Evolutionary conservation across 2,329 filamentous ascomycete genomes (phyloP).

Genomic region (Trichoderma koningii): DNA sequence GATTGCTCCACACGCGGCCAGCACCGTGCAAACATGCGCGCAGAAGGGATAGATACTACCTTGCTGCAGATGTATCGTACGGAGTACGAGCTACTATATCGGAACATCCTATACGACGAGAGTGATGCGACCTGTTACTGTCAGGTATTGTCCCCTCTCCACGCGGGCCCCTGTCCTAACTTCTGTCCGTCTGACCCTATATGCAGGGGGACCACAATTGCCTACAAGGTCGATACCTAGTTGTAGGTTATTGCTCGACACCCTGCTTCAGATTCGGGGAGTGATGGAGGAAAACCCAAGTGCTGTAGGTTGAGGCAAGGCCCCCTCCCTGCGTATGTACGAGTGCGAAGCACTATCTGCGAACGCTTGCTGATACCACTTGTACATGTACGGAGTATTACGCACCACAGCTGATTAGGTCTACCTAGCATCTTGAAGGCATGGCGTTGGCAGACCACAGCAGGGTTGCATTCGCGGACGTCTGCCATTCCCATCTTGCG

Average conservation of each 20-base stretch:
- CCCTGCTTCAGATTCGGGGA: too few species aligned
- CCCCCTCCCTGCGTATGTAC: too few species aligned
- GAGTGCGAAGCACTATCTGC: background rate
- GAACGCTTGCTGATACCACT: background rate
- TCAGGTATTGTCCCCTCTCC: background rate
- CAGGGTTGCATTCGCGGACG: slow-evolving; percentile 2
- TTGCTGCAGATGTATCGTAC: background rate
- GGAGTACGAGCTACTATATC: slow-evolving; percentile 3
- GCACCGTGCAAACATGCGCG: background rate
- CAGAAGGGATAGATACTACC: background rate
- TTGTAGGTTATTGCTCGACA: too few species aligned
- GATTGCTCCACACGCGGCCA: background rate
- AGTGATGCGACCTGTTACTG: background rate
- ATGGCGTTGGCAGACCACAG: background rate
- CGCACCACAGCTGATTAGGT: too few species aligned
- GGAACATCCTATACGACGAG: background rate
- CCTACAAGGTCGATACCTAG: too few species aligned
- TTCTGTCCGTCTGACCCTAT: slow-evolving; percentile 18
- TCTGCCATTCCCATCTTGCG: background rate
- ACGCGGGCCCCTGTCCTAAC: background rate
- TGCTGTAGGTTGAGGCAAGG: too few species aligned
- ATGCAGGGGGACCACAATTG: too few species aligned
- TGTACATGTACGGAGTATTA: too few species aligned
- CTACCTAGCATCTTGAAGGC: slow-evolving; percentile 1
- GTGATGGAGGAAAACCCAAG: too few species aligned